phyloP scores from a whole-genome alignment of 1,139 yeast genomes.

The Blastobotrys serpentis region DNA sequence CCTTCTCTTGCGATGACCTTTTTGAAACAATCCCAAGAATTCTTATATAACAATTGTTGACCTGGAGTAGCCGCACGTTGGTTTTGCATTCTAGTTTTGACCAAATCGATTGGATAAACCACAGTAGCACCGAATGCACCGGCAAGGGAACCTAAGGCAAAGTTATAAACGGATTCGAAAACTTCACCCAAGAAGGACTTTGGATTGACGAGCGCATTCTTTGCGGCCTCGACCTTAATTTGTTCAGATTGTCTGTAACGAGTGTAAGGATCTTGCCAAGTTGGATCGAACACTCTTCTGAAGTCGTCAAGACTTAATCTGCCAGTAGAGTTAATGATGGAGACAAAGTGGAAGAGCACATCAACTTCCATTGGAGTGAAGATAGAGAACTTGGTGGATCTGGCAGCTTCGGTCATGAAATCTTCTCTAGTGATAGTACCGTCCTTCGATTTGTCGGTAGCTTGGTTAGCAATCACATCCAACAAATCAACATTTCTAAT shows the following conservation, averaged over 20 bases:
- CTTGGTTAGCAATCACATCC: slow-evolving; percentile 40
- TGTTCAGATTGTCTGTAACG: slow-evolving; percentile 38
- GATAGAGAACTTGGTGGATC: slow-evolving; percentile 42
- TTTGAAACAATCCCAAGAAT: slow-evolving; percentile 80
- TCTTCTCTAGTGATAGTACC: slow-evolving; percentile 42
- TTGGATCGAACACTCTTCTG: slow-evolving; percentile 45
- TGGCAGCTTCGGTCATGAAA: slow-evolving; percentile 44
- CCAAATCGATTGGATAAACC: slow-evolving; percentile 96
- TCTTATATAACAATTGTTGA: slow-evolving; percentile 56
- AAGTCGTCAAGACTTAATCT: slow-evolving; percentile 42
- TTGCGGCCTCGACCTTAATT: slow-evolving; percentile 43
- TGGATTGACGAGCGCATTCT: slow-evolving; percentile 43
- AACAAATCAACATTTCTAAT: slow-evolving; percentile 45
- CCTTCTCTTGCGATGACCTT: slow-evolving; percentile 82
- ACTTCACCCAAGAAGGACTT: slow-evolving; percentile 45
- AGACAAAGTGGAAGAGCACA: slow-evolving; percentile 45
- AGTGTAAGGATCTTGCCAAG: slow-evolving; percentile 43
- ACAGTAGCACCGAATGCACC: slow-evolving; percentile 98
- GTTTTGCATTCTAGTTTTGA: slow-evolving; percentile 97
- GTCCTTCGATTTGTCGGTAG: slow-evolving; percentile 36
- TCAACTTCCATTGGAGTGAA: slow-evolving; percentile 49
- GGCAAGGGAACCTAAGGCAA: slow-evolving; percentile 87
- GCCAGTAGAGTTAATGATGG: slow-evolving; percentile 38
- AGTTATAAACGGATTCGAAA: slow-evolving; percentile 84
- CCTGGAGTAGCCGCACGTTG: slow-evolving; percentile 68